These are phyloP conservation scores for Cytospora paraplurivora DNA, from an alignment of 2,329 filamentous ascomycete species.

Conservation along the genomic window DNA sequence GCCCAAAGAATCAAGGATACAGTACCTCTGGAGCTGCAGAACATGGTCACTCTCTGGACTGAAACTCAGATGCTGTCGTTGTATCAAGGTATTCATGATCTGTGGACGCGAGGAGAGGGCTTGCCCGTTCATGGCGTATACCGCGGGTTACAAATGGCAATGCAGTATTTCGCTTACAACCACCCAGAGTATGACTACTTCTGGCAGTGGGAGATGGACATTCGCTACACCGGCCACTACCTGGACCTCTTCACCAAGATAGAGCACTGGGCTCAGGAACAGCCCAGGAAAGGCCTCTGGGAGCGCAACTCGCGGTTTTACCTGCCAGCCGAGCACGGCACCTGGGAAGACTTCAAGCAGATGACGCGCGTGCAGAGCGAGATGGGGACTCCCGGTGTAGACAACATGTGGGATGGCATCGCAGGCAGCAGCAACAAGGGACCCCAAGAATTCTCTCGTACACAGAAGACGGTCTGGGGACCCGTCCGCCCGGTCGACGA, in stretches of 20 bases:
- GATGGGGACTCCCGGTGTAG: slow-evolving; percentile 64
- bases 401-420: slow-evolving; percentile 66
- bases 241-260: slow-evolving; percentile 73
- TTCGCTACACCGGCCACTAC: slow-evolving; percentile 86
- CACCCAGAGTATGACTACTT: slow-evolving; percentile 90
- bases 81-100: slow-evolving; percentile 84
- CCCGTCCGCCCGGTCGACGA: slow-evolving; percentile 69
- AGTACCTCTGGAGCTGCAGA: slow-evolving; percentile 82
- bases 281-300: slow-evolving; percentile 80
- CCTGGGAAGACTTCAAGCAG: slow-evolving; percentile 78
- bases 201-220: slow-evolving; percentile 97
- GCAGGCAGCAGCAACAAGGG: slow-evolving; percentile 40
- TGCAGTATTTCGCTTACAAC: slow-evolving; percentile 87
- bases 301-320: slow-evolving; percentile 80
- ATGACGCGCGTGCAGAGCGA: slow-evolving; percentile 77
- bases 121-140: slow-evolving; percentile 90
- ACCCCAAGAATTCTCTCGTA: slow-evolving; percentile 41
- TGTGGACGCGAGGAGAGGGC: slow-evolving; percentile 64
- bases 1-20: slow-evolving; percentile 66
- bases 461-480: slow-evolving; percentile 77
- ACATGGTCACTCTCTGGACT: slow-evolving; percentile 89
- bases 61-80: slow-evolving; percentile 89
- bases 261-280: slow-evolving; percentile 67
- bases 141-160: slow-evolving; percentile 88
- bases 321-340: slow-evolving; percentile 72